Base-by-base conservation (phyloP, 805 yeast genomes). In the Novakomyces olei region DNA sequence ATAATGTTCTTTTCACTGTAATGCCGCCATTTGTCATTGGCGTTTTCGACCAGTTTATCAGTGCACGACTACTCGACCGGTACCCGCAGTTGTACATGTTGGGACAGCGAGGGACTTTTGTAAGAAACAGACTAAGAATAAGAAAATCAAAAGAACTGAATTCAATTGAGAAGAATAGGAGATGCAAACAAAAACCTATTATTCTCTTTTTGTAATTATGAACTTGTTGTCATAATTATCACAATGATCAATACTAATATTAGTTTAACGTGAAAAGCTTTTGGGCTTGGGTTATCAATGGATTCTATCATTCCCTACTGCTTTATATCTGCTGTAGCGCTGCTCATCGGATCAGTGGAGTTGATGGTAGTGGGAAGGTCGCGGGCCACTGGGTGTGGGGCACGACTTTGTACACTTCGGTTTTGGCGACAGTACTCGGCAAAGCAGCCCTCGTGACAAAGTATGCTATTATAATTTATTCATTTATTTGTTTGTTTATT, bases 241-340 rank as follows among this genome's bases (percentile, higher is more conserved):
- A 4, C 16, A 5, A 20, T 15, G 17, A 24, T 35, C 15, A 35
- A 27, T 19, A 6, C n/a, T 9, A 9, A 10, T 32, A 12, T 10
- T 18, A 36, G 39, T 79, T 88, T 57, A 85, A 85, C 43, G 92
- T 81, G 8, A 61, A 69, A 4, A 81, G 81, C 26, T 88, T 88
- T 51, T 85, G 96, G 96, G 78, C 92, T 14, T 88, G 98, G 98
- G 78, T 88, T 29, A 56, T 71, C 32, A 91, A 88, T 51, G 99
- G 98, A 0, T 85, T 88, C 48, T 88, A 69, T 53, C 99, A 88
- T 50, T 79, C 94, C 8, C 78, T 80, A 2, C 59, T 88, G 15
- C 72, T 81, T 15, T 91, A 72, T 49, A 57, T 81, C 28, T 73
- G 85, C 22, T 61, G 79, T 9, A 61, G 64, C 32, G 63, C 69